A percentile compares a stretch with the other conserved stretches of the same genome.
Conservation (phyloP, 2,329 filamentous ascomycete genomes). For the Rhynchosporium graminicola region DNA sequence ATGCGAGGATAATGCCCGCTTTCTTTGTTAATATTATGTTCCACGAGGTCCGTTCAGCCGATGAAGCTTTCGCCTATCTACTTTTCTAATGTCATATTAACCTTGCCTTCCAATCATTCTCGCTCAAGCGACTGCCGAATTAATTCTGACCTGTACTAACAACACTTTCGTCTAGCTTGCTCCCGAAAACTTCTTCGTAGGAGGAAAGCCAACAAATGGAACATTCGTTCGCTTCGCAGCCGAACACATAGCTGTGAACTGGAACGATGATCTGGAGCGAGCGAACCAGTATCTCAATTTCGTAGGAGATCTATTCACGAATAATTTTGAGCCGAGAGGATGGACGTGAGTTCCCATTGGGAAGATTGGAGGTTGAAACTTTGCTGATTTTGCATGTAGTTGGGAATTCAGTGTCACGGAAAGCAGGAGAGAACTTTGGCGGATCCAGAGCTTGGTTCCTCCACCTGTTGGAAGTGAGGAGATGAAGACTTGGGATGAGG, state of each 20-base stretch:
- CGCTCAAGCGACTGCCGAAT: neutral
- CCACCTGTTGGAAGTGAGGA: conserved; percentile 26
- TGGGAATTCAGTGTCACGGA: conserved; percentile 30
- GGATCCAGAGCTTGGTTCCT: conserved; percentile 27
- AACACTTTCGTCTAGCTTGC: conserved; percentile 14
- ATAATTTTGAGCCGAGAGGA: conserved; percentile 27
- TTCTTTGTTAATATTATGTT: conserved; percentile 31
- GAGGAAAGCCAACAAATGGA: conserved; percentile 21
- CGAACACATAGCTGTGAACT: conserved; percentile 31
- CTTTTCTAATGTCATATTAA: no score
- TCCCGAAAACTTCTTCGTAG: conserved; percentile 25
- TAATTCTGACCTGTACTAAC: neutral
- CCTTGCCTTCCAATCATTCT: neutral
- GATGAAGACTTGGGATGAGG: conserved; percentile 25
- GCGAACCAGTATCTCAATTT: conserved; percentile 24
- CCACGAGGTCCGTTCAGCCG: conserved; percentile 23
- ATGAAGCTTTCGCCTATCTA: no score
- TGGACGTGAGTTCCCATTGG: conserved; percentile 28
- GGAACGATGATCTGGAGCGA: conserved; percentile 7
- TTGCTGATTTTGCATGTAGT: conserved; percentile 17
- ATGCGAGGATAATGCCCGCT: conserved; percentile 24
- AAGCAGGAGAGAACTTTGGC: conserved; percentile 26
- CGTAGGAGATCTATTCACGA: conserved; percentile 23
- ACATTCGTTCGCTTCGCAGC: conserved; percentile 30
- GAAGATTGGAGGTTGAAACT: neutral